Conservation (phyloP, 371 early-diverging fungal genomes). For the Mortierella sp. region DNA sequence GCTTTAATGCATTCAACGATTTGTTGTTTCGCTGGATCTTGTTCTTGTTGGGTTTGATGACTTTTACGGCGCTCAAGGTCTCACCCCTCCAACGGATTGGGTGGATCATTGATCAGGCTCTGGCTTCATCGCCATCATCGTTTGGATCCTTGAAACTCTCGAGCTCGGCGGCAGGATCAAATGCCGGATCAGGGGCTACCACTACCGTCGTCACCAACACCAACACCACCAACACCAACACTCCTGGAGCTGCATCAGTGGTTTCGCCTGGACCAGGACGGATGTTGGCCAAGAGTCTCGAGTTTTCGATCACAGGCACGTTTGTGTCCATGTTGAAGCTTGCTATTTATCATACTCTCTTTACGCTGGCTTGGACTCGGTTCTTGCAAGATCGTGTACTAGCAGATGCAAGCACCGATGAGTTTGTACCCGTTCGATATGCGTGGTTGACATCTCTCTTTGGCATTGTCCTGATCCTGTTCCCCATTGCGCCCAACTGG, state of each 20-base stretch:
- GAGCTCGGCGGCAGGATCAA: background rate
- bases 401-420: conserved; percentile 6
- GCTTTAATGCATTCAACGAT: conserved; percentile 47
- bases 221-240: no score
- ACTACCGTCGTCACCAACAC: no score
- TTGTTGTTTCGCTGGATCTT: conserved; percentile 50
- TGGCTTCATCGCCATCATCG: conserved; percentile 14
- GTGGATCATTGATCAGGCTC: conserved; percentile 49
- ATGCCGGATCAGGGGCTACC: no score
- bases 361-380: conserved; percentile 37
- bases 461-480: conserved; percentile 33
- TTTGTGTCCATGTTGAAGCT: conserved; percentile 50
- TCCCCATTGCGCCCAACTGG: conserved; percentile 51
- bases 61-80: conserved; percentile 44
- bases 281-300: conserved; percentile 36
- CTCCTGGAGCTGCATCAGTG: no score
- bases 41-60: conserved; percentile 33
- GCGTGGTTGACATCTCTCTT: conserved; percentile 44
- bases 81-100: conserved; percentile 45
- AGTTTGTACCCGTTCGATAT: conserved; percentile 43
- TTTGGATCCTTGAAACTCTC: conserved; percentile 34
- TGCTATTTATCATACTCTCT: conserved; percentile 43
- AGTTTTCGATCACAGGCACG: conserved; percentile 45
- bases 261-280: conserved; percentile 30
- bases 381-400: conserved; percentile 20